Evolutionary conservation across 2,329 filamentous ascomycete genomes (phyloP).

Genomic region (Colletotrichum eremochloae): DNA sequence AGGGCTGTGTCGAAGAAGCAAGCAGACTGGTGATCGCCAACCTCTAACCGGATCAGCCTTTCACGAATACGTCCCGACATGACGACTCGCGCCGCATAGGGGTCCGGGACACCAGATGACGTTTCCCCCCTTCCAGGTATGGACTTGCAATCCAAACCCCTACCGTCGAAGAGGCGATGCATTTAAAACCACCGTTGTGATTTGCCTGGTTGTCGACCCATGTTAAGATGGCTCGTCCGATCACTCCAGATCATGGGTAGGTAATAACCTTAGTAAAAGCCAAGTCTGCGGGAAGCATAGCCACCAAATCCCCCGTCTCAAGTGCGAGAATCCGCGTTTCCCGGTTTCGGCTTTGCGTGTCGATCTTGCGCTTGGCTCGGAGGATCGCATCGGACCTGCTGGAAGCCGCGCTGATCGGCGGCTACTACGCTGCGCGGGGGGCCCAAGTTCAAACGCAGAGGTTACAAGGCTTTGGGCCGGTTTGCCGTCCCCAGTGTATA

Average conservation of each 20-base stretch:
- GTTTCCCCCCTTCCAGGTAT: neutral
- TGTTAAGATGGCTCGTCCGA: neutral
- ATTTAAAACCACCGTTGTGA: neutral
- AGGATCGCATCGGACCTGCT: neutral
- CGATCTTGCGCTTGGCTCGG: conserved; percentile 13
- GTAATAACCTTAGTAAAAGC: neutral
- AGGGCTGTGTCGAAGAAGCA: neutral
- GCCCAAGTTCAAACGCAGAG: neutral
- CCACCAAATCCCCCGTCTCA: conserved; percentile 2
- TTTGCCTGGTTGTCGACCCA: neutral
- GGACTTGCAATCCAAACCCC: neutral
- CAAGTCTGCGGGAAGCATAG: neutral
- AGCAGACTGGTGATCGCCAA: neutral
- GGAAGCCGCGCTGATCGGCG: conserved; percentile 2
- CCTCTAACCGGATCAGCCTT: neutral
- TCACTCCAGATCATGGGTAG: too few relatives aligned
- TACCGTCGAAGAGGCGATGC: neutral
- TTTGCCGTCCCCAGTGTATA: neutral
- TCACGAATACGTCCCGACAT: neutral
- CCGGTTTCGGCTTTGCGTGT: conserved; percentile 6
- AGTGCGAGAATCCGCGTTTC: neutral
- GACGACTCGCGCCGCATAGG: neutral
- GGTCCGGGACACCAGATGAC: neutral
- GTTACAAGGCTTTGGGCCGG: too few relatives aligned
- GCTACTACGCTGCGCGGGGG: neutral